phyloP scores from a whole-genome alignment of 2,329 filamentous ascomycete genomes.

The Alternaria infectoria region DNA sequence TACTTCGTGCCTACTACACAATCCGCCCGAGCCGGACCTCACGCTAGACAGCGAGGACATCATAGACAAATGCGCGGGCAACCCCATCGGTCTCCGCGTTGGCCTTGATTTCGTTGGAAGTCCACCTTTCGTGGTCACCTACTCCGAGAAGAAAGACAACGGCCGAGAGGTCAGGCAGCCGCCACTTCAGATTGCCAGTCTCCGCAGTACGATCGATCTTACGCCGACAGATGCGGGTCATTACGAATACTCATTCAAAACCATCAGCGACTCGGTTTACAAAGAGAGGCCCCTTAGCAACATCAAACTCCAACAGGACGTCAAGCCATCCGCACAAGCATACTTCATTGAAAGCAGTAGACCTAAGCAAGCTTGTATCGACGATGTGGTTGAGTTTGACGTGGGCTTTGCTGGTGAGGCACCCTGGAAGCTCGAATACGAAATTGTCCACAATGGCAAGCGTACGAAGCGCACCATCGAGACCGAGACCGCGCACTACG shows the following conservation, averaged over 20 bases:
- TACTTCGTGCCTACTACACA: conserved; percentile 89
- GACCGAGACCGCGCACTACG: conserved; percentile 68
- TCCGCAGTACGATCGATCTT: conserved; percentile 84
- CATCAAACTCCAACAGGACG: conserved; percentile 79
- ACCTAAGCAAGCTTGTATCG: conserved; percentile 76
- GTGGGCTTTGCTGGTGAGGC: conserved; percentile 79
- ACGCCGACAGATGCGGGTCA: conserved; percentile 80
- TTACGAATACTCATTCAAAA: conserved; percentile 84
- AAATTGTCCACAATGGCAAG: conserved; percentile 87
- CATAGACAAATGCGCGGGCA: conserved; percentile 92
- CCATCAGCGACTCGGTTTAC: conserved; percentile 85
- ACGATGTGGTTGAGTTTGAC: conserved; percentile 76
- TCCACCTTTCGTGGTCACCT: conserved; percentile 85
- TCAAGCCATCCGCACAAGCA: conserved; percentile 90
- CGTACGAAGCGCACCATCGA: conserved; percentile 71
- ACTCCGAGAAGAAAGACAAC: conserved; percentile 69
- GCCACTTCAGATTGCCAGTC: conserved; percentile 64
- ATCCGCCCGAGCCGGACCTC: conserved; percentile 85
- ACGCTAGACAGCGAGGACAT: conserved; percentile 79
- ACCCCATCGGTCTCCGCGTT: conserved; percentile 87
- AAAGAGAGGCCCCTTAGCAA: conserved; percentile 58
- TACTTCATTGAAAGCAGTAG: conserved; percentile 65
- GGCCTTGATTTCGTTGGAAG: conserved; percentile 90
- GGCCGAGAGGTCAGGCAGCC: conserved; percentile 59
- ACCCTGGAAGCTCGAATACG: conserved; percentile 90